These are phyloP conservation scores for Trichocladium uniseriatum DNA, from an alignment of 495 filamentous ascomycete genomes.

Conservation along the genomic window DNA sequence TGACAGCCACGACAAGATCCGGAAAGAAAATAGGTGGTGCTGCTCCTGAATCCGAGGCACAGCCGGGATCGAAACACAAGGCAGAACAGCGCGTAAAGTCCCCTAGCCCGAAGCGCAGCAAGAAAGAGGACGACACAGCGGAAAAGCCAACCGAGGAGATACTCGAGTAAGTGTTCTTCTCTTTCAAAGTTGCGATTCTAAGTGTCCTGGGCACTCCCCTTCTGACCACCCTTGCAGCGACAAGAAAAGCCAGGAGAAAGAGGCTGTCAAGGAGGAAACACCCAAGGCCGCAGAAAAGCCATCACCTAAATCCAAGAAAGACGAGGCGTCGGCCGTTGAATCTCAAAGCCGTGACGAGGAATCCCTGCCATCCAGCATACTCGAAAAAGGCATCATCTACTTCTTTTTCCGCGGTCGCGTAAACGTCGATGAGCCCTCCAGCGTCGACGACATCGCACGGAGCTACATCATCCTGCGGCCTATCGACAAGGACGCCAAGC, in stretches of 20 bases:
- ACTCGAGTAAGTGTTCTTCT: no score
- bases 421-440: conserved; percentile 59
- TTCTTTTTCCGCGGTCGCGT: conserved; percentile 84
- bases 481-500: conserved; percentile 55
- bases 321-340: conserved; percentile 15
- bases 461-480: conserved; percentile 79
- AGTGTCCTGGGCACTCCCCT: no score
- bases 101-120: conserved; percentile 14
- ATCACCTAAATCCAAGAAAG: background rate
- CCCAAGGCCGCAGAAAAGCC: background rate
- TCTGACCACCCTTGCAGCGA: no score
- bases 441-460: conserved; percentile 62
- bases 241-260: no score
- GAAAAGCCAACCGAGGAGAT: no score
- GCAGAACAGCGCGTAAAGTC: background rate
- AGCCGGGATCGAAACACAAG: conserved; percentile 21
- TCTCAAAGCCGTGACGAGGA: conserved; percentile 12
- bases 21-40: background rate
- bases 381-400: conserved; percentile 92
- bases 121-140: conserved; percentile 2
- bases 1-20: conserved; percentile 17
- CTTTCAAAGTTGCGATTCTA: no score
- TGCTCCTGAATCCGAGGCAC: conserved; percentile 9
- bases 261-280: no score
- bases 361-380: conserved; percentile 55